Evolutionary conservation across 2,329 filamentous ascomycete genomes (phyloP), one percentile per base, ranked within the genome.

Genomic region (Cyclaneusma minus): DNA sequence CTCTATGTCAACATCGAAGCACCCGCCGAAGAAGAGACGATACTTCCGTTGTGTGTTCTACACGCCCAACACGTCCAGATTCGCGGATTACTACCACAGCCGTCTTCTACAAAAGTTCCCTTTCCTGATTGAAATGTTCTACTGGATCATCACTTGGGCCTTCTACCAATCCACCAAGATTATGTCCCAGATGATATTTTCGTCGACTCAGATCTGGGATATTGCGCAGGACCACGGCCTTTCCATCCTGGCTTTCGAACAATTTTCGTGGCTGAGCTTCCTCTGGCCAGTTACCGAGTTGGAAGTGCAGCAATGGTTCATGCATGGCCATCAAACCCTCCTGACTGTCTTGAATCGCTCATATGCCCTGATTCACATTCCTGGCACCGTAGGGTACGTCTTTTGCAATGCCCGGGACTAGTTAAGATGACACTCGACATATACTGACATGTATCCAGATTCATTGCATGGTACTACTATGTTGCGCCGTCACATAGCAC

Each of bases 71-170:
- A 64, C 68, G 3, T 64, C 64, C 3, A 60, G 65, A n/a, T 78
- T 73, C 46, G 56, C 60, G 20, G 56, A 62, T 32, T 50, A 74
- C 42, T 45, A 64, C 25, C 71, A 76, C 44, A 73, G 65, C 33
- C 58, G 69, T 14, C 57, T 77, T 29, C 54, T 78, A 31, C 65
- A 74, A 44, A 72, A 71, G 41, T 76, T 68, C 37, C 66, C 68
- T 1, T 75, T 75, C 41, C 42, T 74, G 38, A 62, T 73, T 29
- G 68, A 74, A 43, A 72, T 74, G 65, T 69, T 74, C 40, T 75
- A 75, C 47, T 75, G 70, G 69, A 55, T 65, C 25, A 57, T 74
- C 34, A 73, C 44, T 3, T 45, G 48, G 22, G 38, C 42, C 1
- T 42, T 42, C 16, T 50, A 48, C 22, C 36, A 39, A 17, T 41